Evolutionary conservation across 176 grass and related monocot genomes (phyloP).

Genomic region (Aegilops speltoides): DNA sequence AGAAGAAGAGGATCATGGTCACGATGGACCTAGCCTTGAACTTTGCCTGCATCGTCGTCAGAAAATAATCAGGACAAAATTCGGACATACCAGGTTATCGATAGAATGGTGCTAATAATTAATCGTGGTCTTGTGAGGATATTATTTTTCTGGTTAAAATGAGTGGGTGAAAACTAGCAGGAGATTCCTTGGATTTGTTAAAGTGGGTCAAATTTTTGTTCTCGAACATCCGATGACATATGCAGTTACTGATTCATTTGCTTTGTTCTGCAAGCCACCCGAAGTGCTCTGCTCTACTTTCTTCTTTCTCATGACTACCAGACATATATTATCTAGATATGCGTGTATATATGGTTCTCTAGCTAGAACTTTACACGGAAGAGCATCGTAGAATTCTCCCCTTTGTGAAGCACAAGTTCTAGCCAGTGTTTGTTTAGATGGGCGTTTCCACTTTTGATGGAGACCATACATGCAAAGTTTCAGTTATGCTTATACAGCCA

Average conservation of each 20-base stretch:
- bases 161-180: no score
- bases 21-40: conserved; percentile 41
- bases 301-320: not conserved
- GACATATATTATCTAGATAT: not conserved
- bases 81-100: not conserved
- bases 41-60: conserved; percentile 40
- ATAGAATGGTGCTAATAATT: not conserved
- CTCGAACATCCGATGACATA: not conserved
- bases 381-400: not conserved
- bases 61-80: not conserved
- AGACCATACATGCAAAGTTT: not conserved
- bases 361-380: not conserved
- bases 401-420: not conserved
- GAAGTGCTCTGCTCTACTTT: conserved; percentile 26
- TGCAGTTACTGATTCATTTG: not conserved
- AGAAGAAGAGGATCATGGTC: conserved; percentile 65
- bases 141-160: no score
- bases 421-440: not conserved
- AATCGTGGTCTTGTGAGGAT: no score
- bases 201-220: not conserved
- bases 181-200: not conserved
- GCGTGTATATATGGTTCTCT: not conserved
- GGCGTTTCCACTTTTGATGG: not conserved
- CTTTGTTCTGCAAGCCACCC: not conserved
- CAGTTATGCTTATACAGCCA: not conserved